A percentile compares a stretch with the other conserved stretches of the same genome.
Evolutionary conservation across 371 early-diverging fungal genomes (phyloP).

Genomic region (Mucor piriformis): DNA sequence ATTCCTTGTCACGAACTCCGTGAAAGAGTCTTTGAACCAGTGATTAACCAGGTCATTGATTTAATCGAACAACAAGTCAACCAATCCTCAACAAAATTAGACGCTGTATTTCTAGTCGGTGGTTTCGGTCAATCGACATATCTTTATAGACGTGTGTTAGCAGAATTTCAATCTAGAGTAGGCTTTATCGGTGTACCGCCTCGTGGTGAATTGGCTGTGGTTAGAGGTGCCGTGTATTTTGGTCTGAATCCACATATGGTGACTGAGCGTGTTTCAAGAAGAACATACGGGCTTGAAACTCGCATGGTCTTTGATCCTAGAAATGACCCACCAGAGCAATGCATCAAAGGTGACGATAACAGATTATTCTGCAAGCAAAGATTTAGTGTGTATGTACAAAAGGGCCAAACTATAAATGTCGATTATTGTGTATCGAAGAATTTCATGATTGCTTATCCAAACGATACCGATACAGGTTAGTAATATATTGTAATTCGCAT

Average conservation of each 20-base stretch:
- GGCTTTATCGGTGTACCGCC: slow-evolving; percentile 59
- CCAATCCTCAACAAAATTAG: slow-evolving; percentile 37
- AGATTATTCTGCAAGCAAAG: slow-evolving; percentile 59
- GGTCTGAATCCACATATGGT: slow-evolving; percentile 60
- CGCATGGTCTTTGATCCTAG: slow-evolving; percentile 65
- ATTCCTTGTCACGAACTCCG: slow-evolving; percentile 56
- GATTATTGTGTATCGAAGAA: slow-evolving; percentile 67
- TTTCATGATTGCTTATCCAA: slow-evolving; percentile 61
- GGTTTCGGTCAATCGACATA: slow-evolving; percentile 67
- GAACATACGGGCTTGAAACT: slow-evolving; percentile 65
- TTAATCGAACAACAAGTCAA: slow-evolving; percentile 63
- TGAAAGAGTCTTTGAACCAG: slow-evolving; percentile 63
- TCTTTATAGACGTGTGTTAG: slow-evolving; percentile 50
- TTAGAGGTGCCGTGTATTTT: slow-evolving; percentile 59
- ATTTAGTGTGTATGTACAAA: slow-evolving; percentile 63
- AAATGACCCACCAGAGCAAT: slow-evolving; percentile 61
- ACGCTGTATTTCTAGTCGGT: slow-evolving; percentile 64
- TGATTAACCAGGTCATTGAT: slow-evolving; percentile 59
- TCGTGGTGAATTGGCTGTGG: slow-evolving; percentile 58
- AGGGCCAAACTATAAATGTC: slow-evolving; percentile 60
- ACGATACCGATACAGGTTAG: slow-evolving; percentile 57
- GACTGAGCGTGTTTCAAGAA: slow-evolving; percentile 63
- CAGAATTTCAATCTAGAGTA: slow-evolving; percentile 49
- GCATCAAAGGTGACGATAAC: slow-evolving; percentile 53
- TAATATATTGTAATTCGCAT: neutral